A percentile compares a stretch with the other conserved stretches of the same genome.
Conservation (phyloP, 2,329 filamentous ascomycete genomes). For the Penicillium expansum region DNA sequence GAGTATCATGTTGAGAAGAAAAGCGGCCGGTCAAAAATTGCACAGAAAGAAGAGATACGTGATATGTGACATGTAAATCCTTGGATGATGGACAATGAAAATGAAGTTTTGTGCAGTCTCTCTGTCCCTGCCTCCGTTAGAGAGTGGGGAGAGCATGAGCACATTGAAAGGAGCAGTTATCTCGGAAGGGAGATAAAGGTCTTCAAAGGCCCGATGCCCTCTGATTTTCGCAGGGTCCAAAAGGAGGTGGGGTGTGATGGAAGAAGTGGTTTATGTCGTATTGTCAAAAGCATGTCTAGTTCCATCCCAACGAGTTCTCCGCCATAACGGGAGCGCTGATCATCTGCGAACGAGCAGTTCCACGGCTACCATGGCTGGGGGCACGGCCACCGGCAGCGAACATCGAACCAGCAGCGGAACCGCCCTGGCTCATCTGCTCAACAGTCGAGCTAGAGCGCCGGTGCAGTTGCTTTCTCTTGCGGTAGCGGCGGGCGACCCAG, state of each 20-base stretch:
- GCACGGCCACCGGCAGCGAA: constrained; percentile 47
- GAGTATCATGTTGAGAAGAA: constrained; percentile 23
- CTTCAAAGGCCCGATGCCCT: not conserved
- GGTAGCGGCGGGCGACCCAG: constrained; percentile 84
- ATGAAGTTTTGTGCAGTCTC: constrained; percentile 26
- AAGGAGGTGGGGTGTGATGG: not conserved
- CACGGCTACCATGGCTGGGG: constrained; percentile 64
- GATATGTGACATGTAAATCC: constrained; percentile 28
- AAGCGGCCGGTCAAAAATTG: constrained; percentile 25
- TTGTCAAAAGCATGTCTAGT: constrained; percentile 53
- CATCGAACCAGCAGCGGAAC: constrained; percentile 39
- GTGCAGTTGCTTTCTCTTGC: constrained; percentile 76
- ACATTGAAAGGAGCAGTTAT: not conserved
- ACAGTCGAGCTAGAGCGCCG: constrained; percentile 70
- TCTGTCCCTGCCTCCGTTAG: constrained; percentile 4
- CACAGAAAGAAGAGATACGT: constrained; percentile 24
- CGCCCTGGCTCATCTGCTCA: constrained; percentile 66
- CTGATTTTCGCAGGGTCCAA: constrained; percentile 4
- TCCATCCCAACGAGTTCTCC: constrained; percentile 95
- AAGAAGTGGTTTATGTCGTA: constrained; percentile 15
- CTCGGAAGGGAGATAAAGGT: not conserved
- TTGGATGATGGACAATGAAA: constrained; percentile 25
- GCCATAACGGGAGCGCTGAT: constrained; percentile 90
- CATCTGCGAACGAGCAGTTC: constrained; percentile 64
- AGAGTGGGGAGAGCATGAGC: constrained; percentile 2